Conservation (phyloP, 768 basidiomycete species). For the Nidularia pulvinata region DNA sequence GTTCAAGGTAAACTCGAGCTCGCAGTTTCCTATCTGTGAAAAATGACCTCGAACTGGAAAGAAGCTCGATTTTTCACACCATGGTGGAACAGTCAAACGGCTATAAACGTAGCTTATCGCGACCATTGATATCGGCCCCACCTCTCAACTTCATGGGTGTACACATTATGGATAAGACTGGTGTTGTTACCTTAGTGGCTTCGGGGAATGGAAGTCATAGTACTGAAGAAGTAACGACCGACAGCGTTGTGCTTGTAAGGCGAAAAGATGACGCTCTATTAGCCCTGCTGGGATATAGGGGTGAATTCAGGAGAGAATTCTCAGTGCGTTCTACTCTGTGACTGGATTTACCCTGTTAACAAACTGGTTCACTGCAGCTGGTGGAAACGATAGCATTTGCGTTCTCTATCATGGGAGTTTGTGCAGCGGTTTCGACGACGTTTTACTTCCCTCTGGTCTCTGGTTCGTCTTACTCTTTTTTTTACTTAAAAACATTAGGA, state of each 20-base stretch:
- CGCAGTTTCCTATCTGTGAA: no score
- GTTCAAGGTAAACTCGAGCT: no score
- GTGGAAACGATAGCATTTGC: constrained; percentile 55
- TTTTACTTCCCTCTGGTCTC: constrained; percentile 50
- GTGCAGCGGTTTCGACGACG: constrained; percentile 54
- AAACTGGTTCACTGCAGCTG: constrained; percentile 22
- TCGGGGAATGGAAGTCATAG: no score
- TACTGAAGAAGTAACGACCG: not conserved
- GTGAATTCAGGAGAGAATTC: constrained; percentile 60
- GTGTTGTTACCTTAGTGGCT: not conserved
- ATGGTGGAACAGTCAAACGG: no score
- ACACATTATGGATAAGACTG: no score
- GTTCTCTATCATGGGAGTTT: constrained; percentile 62
- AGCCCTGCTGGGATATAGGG: constrained; percentile 54
- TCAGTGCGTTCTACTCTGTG: constrained; percentile 32
- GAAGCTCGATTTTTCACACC: no score
- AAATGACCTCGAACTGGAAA: no score
- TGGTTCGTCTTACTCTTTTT: constrained; percentile 26
- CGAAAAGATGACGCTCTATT: constrained; percentile 5
- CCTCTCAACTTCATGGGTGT: no score
- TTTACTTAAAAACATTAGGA: not conserved
- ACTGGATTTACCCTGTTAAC: not conserved
- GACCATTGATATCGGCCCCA: no score
- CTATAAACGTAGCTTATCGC: no score
- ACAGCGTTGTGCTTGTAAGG: not conserved